Percentiles rank a stretch among this genome's conserved stretches.
Evolutionary conservation across 352 stramenopile genomes (phyloP).

Genomic region (Globisporangium paddicum): DNA sequence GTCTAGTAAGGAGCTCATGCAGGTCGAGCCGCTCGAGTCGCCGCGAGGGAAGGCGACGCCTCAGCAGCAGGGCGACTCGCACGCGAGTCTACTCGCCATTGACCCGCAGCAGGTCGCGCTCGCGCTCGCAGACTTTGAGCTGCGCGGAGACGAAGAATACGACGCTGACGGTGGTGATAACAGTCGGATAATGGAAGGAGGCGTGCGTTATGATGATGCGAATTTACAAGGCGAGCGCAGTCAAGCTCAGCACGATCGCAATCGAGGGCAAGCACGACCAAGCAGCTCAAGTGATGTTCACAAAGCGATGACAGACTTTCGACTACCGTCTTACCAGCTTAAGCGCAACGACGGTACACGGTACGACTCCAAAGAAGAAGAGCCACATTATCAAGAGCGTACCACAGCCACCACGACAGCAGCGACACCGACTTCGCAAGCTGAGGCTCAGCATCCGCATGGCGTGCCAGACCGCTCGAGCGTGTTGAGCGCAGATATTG

Average conservation of each 20-base stretch:
- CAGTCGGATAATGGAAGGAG: background rate
- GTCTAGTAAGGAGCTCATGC: background rate
- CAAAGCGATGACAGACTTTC: background rate
- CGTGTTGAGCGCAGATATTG: slow-evolving; percentile 16
- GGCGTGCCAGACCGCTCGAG: background rate
- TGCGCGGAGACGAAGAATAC: background rate
- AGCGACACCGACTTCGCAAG: background rate
- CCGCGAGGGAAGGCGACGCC: background rate
- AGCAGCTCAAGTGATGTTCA: background rate
- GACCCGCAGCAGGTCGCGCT: background rate
- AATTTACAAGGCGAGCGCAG: background rate
- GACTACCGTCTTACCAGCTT: background rate
- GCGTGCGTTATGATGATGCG: background rate
- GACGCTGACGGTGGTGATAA: background rate
- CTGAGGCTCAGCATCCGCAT: background rate
- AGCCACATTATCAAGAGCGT: background rate
- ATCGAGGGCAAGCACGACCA: background rate
- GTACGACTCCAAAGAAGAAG: background rate
- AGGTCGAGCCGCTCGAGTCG: background rate
- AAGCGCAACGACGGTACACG: background rate
- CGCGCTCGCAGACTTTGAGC: background rate
- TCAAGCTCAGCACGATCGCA: background rate
- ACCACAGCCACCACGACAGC: slow-evolving; percentile 6
- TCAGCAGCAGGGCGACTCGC: background rate
- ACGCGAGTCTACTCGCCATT: slow-evolving; percentile 1